Evolutionary conservation across 371 early-diverging fungal genomes (phyloP).

Genomic region (Mortierella sp.): DNA sequence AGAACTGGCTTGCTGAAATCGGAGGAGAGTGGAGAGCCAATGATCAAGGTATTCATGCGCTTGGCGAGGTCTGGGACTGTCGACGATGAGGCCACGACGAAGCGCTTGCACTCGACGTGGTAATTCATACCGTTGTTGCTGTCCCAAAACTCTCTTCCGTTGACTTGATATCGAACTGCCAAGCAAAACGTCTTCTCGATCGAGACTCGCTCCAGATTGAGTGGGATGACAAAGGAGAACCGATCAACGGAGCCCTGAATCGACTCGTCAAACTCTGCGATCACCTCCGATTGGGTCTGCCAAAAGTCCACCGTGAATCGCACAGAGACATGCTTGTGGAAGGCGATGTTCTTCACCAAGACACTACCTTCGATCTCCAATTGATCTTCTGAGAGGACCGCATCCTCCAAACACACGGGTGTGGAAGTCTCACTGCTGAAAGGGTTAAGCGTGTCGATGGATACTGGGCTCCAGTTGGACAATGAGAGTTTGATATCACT

Average conservation of each 20-base stretch:
- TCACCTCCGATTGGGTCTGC: constrained; percentile 67
- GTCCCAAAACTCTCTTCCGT: constrained; percentile 81
- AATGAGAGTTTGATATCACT: constrained; percentile 53
- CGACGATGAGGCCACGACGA: constrained; percentile 11
- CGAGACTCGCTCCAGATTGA: constrained; percentile 33
- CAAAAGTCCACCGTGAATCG: constrained; percentile 78
- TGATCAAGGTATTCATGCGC: constrained; percentile 19
- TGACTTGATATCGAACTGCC: constrained; percentile 67
- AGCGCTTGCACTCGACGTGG: constrained; percentile 58
- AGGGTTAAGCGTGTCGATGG: constrained; percentile 23
- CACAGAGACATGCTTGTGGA: constrained; percentile 76
- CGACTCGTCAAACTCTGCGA: constrained; percentile 64
- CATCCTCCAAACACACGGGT: constrained; percentile 43
- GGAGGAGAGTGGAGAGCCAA: constrained; percentile 19
- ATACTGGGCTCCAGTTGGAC: constrained; percentile 39
- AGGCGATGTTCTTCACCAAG: constrained; percentile 82
- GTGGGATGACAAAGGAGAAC: constrained; percentile 38
- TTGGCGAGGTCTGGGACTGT: constrained; percentile 25
- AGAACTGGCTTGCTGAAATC: constrained; percentile 30
- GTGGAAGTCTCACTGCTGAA: constrained; percentile 30
- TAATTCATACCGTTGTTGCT: constrained; percentile 82
- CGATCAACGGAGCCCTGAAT: constrained; percentile 42
- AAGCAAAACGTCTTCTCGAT: constrained; percentile 56
- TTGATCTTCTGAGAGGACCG: constrained; percentile 49
- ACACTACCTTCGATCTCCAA: constrained; percentile 62